Evolutionary conservation across 192 early-diverging fungal genomes (phyloP).

Genomic region (Spinellus fusiger): DNA sequence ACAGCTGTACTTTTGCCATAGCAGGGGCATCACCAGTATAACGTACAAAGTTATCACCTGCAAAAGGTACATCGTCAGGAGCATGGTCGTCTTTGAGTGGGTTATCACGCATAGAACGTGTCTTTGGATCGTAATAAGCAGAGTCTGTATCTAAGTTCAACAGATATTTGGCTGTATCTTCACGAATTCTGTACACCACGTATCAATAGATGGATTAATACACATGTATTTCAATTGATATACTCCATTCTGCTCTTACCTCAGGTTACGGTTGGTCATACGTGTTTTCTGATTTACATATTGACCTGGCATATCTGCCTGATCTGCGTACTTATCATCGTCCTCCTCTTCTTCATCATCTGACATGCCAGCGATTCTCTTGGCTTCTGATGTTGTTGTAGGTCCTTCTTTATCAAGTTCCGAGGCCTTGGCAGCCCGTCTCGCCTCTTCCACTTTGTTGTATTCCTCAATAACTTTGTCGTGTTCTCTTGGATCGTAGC

Average conservation of each 20-base stretch:
- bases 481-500: conserved; percentile 89
- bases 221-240: neutral
- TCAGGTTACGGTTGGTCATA: conserved; percentile 92
- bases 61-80: conserved; percentile 52
- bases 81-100: conserved; percentile 54
- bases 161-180: conserved; percentile 99
- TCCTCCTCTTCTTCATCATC: conserved; percentile 79
- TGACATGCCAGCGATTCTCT: conserved; percentile 44
- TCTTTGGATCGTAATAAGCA: conserved; percentile 98
- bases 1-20: conserved; percentile 79
- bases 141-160: conserved; percentile 92
- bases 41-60: conserved; percentile 92
- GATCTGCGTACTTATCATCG: conserved; percentile 88
- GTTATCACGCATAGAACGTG: conserved; percentile 98
- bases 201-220: neutral
- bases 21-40: conserved; percentile 83
- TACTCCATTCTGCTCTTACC: conserved; percentile 32
- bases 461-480: conserved; percentile 80
- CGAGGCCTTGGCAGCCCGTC: conserved; percentile 70
- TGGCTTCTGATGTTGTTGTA: conserved; percentile 43
- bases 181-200: conserved; percentile 69
- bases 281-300: conserved; percentile 84
- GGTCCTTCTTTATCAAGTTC: conserved; percentile 64
- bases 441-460: conserved; percentile 84
- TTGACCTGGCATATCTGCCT: conserved; percentile 78